Conservation (phyloP, 106 monocot species). For the Xerophyta viscosa region DNA sequence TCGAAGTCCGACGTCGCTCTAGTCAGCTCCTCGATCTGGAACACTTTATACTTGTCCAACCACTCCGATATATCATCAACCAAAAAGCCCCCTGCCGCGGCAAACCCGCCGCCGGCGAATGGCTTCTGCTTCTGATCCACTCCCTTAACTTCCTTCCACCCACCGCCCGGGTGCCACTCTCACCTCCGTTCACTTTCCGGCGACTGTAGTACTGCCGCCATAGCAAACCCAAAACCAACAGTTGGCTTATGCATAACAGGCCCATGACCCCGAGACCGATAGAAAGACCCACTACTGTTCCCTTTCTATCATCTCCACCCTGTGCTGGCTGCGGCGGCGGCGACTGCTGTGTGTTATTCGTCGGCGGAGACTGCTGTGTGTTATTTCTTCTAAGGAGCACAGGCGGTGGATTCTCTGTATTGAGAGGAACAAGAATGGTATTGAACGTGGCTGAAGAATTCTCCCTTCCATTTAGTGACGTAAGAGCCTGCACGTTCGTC, state of each 20-base stretch:
- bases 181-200: not conserved
- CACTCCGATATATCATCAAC: constrained; percentile 65
- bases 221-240: constrained; percentile 8
- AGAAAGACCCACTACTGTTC: constrained; percentile 28
- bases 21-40: constrained; percentile 40
- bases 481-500: constrained; percentile 21
- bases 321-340: not conserved
- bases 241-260: constrained; percentile 8
- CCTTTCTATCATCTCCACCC: not conserved
- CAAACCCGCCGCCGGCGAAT: not conserved
- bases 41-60: constrained; percentile 75
- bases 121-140: not conserved
- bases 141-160: not conserved
- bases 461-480: constrained; percentile 32
- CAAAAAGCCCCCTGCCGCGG: constrained; percentile 26
- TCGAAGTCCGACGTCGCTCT: constrained; percentile 61
- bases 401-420: constrained; percentile 27
- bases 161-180: not conserved
- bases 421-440: constrained; percentile 37
- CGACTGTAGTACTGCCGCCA: constrained; percentile 9
- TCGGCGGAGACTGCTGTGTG: not conserved
- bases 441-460: constrained; percentile 1
- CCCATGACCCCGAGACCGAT: constrained; percentile 36
- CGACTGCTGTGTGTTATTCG: not conserved
- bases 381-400: constrained; percentile 6